Conservation (phyloP, 352 stramenopile genomes). For the Saprolegnia parasitica region DNA sequence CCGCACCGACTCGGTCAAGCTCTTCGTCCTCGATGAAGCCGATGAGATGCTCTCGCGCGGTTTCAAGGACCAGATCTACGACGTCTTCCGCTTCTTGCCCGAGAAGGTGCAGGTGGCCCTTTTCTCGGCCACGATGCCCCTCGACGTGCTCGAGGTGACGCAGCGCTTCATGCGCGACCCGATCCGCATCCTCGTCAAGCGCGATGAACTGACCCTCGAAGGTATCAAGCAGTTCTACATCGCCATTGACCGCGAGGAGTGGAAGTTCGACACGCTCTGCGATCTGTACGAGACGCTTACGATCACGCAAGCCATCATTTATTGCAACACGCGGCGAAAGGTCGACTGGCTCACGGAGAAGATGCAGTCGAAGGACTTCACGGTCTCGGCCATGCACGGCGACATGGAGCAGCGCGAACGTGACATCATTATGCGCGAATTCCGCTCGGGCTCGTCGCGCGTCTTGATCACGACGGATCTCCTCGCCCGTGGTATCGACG, state of each 20-base stretch:
- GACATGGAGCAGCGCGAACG: conserved; percentile 99
- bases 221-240: conserved; percentile 99
- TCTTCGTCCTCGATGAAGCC: conserved; percentile 99
- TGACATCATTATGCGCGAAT: conserved; percentile 99
- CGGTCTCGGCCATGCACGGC: conserved; percentile 99
- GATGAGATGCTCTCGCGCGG: conserved; percentile 99
- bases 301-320: conserved; percentile 99
- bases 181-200: conserved; percentile 99
- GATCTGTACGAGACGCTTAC: conserved; percentile 99
- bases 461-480: conserved; percentile 99
- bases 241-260: conserved; percentile 97
- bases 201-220: conserved; percentile 98
- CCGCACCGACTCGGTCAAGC: conserved; percentile 91
- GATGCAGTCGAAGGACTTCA: conserved; percentile 99
- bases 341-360: conserved; percentile 99
- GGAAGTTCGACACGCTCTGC: conserved; percentile 99
- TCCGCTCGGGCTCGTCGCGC: conserved; percentile 97
- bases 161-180: conserved; percentile 98
- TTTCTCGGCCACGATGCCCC: conserved; percentile 99
- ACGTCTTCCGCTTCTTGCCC: conserved; percentile 99
- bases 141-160: conserved; percentile 98
- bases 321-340: conserved; percentile 99
- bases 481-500: conserved; percentile 99
- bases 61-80: conserved; percentile 99
- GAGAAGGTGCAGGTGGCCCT: conserved; percentile 97